Conservation (phyloP, 2,329 filamentous ascomycete species). For the Atkinsonella texensis region DNA sequence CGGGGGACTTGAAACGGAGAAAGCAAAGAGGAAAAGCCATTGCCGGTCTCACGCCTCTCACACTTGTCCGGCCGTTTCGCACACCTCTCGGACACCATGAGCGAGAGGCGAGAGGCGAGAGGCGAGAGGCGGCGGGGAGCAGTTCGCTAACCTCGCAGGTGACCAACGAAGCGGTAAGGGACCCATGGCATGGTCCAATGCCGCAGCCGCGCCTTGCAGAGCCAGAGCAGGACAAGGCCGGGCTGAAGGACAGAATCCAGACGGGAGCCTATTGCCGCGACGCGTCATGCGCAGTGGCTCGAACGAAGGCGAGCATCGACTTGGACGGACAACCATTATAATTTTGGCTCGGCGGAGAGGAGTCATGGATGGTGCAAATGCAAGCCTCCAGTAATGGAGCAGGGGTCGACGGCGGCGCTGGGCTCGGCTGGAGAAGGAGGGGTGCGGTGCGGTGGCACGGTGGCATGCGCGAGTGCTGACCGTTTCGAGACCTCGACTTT, state of each 20-base stretch:
- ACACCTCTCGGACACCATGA: background rate
- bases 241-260: background rate
- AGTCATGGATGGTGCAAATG: background rate
- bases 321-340: background rate
- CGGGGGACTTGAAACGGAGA: background rate
- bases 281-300: background rate
- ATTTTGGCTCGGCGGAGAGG: background rate
- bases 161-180: conserved; percentile 15
- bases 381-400: background rate
- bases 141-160: conserved; percentile 11
- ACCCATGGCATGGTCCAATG: conserved; percentile 12
- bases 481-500: background rate
- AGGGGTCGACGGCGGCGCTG: background rate
- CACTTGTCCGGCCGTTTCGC: background rate
- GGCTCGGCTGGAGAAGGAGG: background rate
- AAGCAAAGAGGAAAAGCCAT: background rate
- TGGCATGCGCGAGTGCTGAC: background rate
- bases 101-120: background rate
- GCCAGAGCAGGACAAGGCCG: conserved; percentile 12
- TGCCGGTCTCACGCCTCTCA: background rate
- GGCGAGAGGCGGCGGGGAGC: background rate
- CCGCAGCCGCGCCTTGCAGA: conserved; percentile 7
- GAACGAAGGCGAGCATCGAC: background rate
- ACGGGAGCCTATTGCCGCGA: background rate
- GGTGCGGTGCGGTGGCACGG: background rate